Base-by-base conservation (phyloP, 2,329 filamentous ascomycete species). In the Chaetomiaceae sp. region DNA sequence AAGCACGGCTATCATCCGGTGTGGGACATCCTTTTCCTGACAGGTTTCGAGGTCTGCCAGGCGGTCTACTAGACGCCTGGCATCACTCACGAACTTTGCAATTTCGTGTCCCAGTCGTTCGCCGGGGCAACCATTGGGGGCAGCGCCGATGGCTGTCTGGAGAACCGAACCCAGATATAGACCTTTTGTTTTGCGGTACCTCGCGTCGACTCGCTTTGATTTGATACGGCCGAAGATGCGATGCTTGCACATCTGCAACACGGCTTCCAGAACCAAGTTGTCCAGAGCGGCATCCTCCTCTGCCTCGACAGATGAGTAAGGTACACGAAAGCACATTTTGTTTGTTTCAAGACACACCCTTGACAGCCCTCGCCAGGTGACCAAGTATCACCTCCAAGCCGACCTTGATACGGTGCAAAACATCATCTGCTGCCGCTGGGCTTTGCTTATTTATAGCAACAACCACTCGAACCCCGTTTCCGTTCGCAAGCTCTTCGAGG, bases 371-470 rank as follows among this genome's bases (percentile, higher is more conserved):
- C 12, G 49, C 20, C 5, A 56, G 49, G 17, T 45, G 30, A 6
- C 35, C 4, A 22, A 57, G 47, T 6, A 57, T 33, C 4, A 14
- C 20, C 5, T 49, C 45, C n/a, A 57, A 47, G 0, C 55, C 55
- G 1, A 26, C 17, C 32, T 52, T 39, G 30, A 57, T 54, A 7
- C 36, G 38, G 2, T 11, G 5, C 15, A 57, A 9, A 12, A 51
- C 17, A 0, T 17, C 26, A 10, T 39, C 30, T 4, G 17, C 42
- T 12, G 35, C 45, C 1, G 10, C 24, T 8, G 34, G 18, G 1
- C 10, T 6, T 15, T 32, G 19, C 33, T 50, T 55, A 24, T 57
- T 57, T 45, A 57, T 44, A 3, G 55, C 52, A 18, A 56, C 17
- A 8, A 52, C 33, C 1, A 57, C 45, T 2, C 49, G 41, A 4